Evolutionary conservation across 2,329 filamentous ascomycete species (phyloP).

Genomic region (Microsporum audouinii): DNA sequence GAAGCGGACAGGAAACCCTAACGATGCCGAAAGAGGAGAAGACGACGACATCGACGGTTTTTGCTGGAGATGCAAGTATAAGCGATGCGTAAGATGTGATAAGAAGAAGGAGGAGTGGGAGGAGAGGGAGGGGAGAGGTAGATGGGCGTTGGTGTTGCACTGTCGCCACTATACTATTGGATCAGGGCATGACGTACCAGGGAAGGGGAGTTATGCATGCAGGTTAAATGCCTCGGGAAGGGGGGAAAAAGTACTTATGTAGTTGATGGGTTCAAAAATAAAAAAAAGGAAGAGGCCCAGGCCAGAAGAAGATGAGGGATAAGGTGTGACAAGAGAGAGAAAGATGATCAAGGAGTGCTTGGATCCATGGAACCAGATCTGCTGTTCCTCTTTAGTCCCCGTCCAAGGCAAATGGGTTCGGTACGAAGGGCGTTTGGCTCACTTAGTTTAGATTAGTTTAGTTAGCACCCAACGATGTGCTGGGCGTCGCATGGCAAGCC

Average conservation of each 20-base stretch:
- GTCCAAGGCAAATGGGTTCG: background rate
- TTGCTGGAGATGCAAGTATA: background rate
- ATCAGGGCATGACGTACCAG: slow-evolving; percentile 6
- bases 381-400: background rate
- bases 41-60: background rate
- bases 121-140: background rate
- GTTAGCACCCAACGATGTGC: background rate
- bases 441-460: too few species aligned
- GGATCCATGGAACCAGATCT: slow-evolving; percentile 1
- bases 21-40: background rate
- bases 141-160: slow-evolving; percentile 16
- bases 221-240: background rate
- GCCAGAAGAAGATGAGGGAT: background rate
- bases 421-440: background rate
- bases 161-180: slow-evolving; percentile 16
- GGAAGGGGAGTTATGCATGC: background rate
- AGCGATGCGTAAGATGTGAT: background rate
- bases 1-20: background rate
- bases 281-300: background rate
- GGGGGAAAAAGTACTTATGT: background rate
- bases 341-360: background rate
- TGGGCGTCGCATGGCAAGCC: background rate
- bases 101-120: background rate
- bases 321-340: background rate
- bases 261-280: background rate